Percentiles rank a stretch among this genome's conserved stretches.
phyloP scores from a whole-genome alignment of 2,329 filamentous ascomycete genomes.

The Neopestalotiopsis sp. region DNA sequence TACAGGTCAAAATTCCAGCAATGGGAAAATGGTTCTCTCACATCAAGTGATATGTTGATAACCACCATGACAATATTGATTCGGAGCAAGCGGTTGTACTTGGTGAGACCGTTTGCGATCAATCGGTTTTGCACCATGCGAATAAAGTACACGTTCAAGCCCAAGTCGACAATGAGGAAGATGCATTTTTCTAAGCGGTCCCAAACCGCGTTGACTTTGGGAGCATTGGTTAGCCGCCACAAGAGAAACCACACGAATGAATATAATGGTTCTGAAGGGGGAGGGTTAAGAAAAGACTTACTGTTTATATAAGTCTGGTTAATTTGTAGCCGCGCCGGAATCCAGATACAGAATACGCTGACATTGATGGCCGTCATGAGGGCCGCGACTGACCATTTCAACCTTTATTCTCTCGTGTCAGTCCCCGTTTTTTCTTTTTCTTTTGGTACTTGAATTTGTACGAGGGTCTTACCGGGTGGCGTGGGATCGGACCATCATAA shows the following conservation, averaged over 20 bases:
- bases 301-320: constrained; percentile 37
- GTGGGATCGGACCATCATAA: constrained; percentile 39
- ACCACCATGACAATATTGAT: constrained; percentile 47
- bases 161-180: constrained; percentile 46
- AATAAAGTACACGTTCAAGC: constrained; percentile 50
- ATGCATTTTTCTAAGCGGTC: constrained; percentile 51
- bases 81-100: constrained; percentile 46
- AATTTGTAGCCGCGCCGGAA: constrained; percentile 46
- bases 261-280: too few relatives aligned
- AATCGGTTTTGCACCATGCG: constrained; percentile 42
- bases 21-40: neutral
- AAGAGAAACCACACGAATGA: neutral
- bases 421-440: neutral
- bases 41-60: constrained; percentile 46
- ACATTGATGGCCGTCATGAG: constrained; percentile 49
- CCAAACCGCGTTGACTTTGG: constrained; percentile 46
- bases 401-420: constrained; percentile 29
- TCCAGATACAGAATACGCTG: constrained; percentile 51
- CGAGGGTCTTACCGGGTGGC: neutral
- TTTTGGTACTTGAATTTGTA: neutral
- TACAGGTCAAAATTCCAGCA: neutral
- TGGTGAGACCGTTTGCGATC: constrained; percentile 46
- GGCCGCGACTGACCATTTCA: constrained; percentile 46
- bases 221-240: neutral
- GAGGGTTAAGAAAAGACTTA: neutral